Evolutionary conservation across 1,139 yeast species (phyloP).

Genomic region (Suhomyces coccinellae): DNA sequence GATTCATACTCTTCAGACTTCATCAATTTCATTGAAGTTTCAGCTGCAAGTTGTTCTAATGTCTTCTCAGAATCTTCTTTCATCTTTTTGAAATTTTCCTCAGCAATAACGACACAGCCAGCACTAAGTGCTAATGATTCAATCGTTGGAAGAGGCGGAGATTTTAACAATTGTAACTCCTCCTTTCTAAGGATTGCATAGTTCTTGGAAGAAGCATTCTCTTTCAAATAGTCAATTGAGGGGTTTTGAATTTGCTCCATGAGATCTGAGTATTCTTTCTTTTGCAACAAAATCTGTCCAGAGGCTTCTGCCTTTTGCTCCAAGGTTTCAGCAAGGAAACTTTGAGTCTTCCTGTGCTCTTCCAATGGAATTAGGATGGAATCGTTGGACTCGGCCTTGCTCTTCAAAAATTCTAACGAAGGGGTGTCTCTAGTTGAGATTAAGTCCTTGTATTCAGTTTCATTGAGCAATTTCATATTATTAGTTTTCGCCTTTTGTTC

Average conservation of each 20-base stretch:
- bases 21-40: conserved; percentile 17
- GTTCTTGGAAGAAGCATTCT: conserved; percentile 11
- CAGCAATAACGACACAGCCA: conserved; percentile 18
- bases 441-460: conserved; percentile 11
- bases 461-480: conserved; percentile 15
- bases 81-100: conserved; percentile 14
- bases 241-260: conserved; percentile 6
- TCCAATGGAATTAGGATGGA: conserved; percentile 5
- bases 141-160: conserved; percentile 14
- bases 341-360: conserved; percentile 10
- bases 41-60: conserved; percentile 18
- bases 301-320: conserved; percentile 18
- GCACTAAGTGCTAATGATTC: conserved; percentile 12
- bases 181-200: conserved; percentile 18
- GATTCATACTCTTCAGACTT: conserved; percentile 16
- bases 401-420: conserved; percentile 10
- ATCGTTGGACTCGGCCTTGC: conserved; percentile 25
- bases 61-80: conserved; percentile 14
- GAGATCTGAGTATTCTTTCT: neutral
- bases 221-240: conserved; percentile 14
- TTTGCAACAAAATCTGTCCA: conserved; percentile 6
- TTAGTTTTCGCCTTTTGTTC: conserved; percentile 18
- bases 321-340: conserved; percentile 18
- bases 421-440: conserved; percentile 10
- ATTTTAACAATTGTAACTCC: conserved; percentile 18